phyloP scores from a whole-genome alignment of 345 rosid species.

The Viola odorata region DNA sequence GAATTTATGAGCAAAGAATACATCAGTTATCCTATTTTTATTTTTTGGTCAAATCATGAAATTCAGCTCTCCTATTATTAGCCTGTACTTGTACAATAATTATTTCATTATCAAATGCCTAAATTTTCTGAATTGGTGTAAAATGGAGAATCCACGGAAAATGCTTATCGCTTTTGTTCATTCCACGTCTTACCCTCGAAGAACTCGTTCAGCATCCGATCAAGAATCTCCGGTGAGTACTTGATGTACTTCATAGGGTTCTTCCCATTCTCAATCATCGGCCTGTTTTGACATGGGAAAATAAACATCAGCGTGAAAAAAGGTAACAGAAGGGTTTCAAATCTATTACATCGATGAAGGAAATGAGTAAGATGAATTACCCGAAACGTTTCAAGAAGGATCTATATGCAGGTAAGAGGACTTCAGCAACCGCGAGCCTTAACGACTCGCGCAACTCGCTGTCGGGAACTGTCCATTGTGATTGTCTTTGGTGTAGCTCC shows the following conservation, averaged over 20 bases:
- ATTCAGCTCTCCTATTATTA: constrained; percentile 11
- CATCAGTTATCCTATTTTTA: constrained; percentile 6
- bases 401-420: constrained; percentile 90
- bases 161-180: constrained; percentile 62
- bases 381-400: constrained; percentile 85
- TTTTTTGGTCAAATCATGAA: no score
- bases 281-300: constrained; percentile 35
- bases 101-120: background rate
- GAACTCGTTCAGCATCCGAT: constrained; percentile 84
- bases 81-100: constrained; percentile 12
- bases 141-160: no score
- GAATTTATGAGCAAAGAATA: no score
- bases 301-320: background rate
- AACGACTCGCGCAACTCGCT: constrained; percentile 87
- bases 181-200: constrained; percentile 86
- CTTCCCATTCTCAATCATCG: constrained; percentile 79
- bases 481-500: constrained; percentile 88
- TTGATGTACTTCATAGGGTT: constrained; percentile 78
- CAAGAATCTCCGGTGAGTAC: constrained; percentile 72
- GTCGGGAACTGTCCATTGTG: constrained; percentile 98
- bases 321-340: background rate
- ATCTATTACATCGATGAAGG: background rate
- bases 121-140: background rate
- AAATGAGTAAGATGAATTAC: constrained; percentile 22
- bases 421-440: constrained; percentile 95